Base-by-base conservation (phyloP, 371 early-diverging fungal genomes). In the Dichotomocladium elegans region DNA sequence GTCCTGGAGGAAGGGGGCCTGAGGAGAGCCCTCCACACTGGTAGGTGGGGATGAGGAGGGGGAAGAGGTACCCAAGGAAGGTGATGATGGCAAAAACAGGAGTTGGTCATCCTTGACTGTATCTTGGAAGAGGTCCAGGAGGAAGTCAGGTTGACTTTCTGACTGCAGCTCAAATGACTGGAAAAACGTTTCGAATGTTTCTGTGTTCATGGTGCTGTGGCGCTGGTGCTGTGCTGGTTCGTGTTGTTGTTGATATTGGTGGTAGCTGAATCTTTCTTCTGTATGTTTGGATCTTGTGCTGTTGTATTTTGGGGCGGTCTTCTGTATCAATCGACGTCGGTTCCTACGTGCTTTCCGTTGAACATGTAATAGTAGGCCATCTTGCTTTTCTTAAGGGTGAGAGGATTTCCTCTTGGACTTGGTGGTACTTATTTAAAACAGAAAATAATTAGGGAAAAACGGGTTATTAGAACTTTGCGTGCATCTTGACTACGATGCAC, bases 351-450 rank as follows among this genome's bases (percentile, higher is more conserved):
- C 51, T 62, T 62, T 53, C 63, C 63, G 54, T 62, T 62, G 51
- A 52, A 62, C 63, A 62, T 62, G 57, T 62, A 62, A 57, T 57
- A 62, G 51, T 62, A 62, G 55, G 63, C 63, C 63, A 62, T 62
- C 43, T 51, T 51, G 21, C 42, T 52, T 41, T 51, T 41, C 47
- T 48, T 42, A 24, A 51, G 34, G 41, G 50, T 53, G 35, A 34
- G 15, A 4, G 22, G 26, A 22, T 53, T 37, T 31, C 53, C 47
- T 34, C 22, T 22, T 33, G 25, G 29, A 41, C 25, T 56, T 51
- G 45, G 31, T 55, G 25, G n/a, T n/a, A n/a, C n/a, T n/a, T n/a
- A n/a, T 35, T 41, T 45, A 34, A 45, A 31, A 44, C 41, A 53
- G 42, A 49, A 45, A 61, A 41, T 42, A 43, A 41, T 42, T 44